Conservation (phyloP, 495 filamentous ascomycete species). For the Corynascus novoguineensis region DNA sequence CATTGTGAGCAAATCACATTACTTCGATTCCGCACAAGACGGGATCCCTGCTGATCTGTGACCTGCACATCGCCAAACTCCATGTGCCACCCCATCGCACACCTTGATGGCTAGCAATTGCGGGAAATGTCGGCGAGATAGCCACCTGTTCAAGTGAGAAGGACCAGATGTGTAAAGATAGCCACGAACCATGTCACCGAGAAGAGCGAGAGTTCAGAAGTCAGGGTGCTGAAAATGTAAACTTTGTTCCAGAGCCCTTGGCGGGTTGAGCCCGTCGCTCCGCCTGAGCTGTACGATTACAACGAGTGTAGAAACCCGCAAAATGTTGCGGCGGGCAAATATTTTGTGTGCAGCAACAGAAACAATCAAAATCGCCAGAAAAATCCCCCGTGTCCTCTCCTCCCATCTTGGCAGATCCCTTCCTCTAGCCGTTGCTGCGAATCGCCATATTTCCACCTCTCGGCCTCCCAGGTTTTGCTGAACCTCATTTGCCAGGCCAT, state of each 20-base stretch:
- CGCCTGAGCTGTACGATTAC: slow-evolving; percentile 11
- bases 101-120: neutral
- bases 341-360: too few species aligned
- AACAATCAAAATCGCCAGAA: slow-evolving; percentile 22
- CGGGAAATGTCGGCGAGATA: neutral
- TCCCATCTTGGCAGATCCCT: neutral
- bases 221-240: neutral
- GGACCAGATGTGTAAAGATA: too few species aligned
- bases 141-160: neutral
- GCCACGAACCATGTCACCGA: neutral
- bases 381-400: neutral
- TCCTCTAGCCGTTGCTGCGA: neutral
- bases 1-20: neutral
- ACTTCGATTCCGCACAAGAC: neutral
- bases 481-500: slow-evolving; percentile 25
- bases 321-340: neutral
- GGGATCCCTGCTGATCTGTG: neutral
- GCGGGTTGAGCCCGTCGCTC: slow-evolving; percentile 7
- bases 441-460: neutral
- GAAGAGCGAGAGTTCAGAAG: too few species aligned
- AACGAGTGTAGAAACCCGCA: slow-evolving; percentile 4
- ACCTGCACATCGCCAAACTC: slow-evolving; percentile 3
- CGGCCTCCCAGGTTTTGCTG: neutral
- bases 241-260: slow-evolving; percentile 5
- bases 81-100: neutral